Evolutionary conservation across 2,329 filamentous ascomycete genomes (phyloP), one percentile per base, ranked within the genome.

Genomic region (Trichocomaceae sp.): DNA sequence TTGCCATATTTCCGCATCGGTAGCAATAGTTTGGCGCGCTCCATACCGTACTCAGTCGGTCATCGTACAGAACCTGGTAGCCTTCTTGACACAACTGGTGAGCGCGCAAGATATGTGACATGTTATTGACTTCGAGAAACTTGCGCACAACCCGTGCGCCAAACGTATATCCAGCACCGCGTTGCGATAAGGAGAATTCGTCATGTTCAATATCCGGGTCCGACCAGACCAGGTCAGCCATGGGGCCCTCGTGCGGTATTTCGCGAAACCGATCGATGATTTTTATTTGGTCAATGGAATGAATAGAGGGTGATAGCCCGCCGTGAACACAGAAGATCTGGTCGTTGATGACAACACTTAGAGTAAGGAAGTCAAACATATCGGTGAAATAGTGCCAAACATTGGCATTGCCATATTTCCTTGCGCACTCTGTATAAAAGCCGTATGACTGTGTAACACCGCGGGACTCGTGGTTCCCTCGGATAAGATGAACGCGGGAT

Each of bases 301-400:
- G 93, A 69, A 99, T 97, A 29, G 87, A 91, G 1, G 88, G 88
- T 0, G 87, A 91, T 19, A 93, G 80, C 20, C 88, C 93, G 69
- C 93, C 93, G 71, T 99, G 93, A 6, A 99, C 93, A 72, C 93
- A 99, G 72, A 99, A 99, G 62, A 99, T 99, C 72, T 97, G 89
- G 72, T 99, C 88, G 71, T 97, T 95, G 69, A 99, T 99, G 60
- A 99, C 92, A 58, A 97, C 95, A 64, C 89, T 95, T 55, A 99
- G 78, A 7, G 92, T 97, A 60, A 99, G 79, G 72, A 95, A 99
- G 75, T 99, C 93, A 74, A 99, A 99, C 91, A 99, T 97, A 75
- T 99, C 93, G 61, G 93, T 99, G 70, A 99, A 99, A 72, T 97
- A 93, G 73, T 99, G 93, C 93, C 93, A 99, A 20, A 99, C 93